Percentiles rank a stretch among this genome's conserved stretches.
Evolutionary conservation across 2,329 filamentous ascomycete genomes (phyloP).

Genomic region (Fusarium fracticaudum): DNA sequence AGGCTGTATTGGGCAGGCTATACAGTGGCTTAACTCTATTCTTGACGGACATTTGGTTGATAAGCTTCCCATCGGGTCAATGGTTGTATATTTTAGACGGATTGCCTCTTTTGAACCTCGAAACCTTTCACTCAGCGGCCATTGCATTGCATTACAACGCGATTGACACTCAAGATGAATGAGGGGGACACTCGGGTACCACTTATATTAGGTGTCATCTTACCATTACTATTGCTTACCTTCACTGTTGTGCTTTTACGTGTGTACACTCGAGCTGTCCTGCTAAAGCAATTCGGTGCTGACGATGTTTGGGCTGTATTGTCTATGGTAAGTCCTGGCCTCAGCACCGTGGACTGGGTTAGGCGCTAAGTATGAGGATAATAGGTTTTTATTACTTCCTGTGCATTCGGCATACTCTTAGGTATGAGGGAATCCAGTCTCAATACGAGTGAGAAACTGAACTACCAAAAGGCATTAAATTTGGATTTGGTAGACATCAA

Average conservation of each 20-base stretch:
- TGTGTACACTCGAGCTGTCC: background rate
- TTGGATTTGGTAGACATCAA: too few relatives aligned
- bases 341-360: fast-evolving
- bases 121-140: too few relatives aligned
- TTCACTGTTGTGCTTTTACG: background rate
- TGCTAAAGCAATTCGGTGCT: background rate
- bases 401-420: background rate
- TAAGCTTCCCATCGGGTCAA: too few relatives aligned
- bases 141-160: too few relatives aligned
- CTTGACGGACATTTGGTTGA: too few relatives aligned
- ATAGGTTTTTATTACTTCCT: background rate
- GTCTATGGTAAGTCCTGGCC: background rate
- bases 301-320: background rate
- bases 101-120: too few relatives aligned
- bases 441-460: fast-evolving
- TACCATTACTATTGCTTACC: background rate
- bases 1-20: too few relatives aligned
- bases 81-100: too few relatives aligned
- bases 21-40: too few relatives aligned
- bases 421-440: fast-evolving
- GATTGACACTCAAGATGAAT: background rate
- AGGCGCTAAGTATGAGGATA: background rate
- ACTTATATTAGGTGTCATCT: background rate
- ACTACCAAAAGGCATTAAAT: too few relatives aligned
- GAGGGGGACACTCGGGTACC: background rate